Percentiles rank a stretch among this genome's conserved stretches.
phyloP scores from a whole-genome alignment of 129 eudicot species.

The Escallonia rubra region DNA sequence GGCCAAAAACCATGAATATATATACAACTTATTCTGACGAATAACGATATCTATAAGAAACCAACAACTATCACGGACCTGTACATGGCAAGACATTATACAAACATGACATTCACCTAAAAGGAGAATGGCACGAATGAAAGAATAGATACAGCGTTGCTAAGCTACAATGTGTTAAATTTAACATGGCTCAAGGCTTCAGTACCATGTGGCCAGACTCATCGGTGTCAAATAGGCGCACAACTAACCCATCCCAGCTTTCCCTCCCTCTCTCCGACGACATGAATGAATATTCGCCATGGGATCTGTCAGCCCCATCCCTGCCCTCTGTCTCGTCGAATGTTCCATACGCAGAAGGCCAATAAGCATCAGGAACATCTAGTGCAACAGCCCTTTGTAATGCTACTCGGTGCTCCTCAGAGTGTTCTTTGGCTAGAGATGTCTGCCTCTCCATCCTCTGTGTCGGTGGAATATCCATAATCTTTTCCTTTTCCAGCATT shows the following conservation, averaged over 20 bases:
- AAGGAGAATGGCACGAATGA: too few relatives aligned
- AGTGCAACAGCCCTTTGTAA: conserved; percentile 67
- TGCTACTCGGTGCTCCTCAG: conserved; percentile 64
- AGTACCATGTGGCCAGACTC: conserved; percentile 47
- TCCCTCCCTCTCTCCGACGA: conserved; percentile 29
- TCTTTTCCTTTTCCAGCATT: conserved; percentile 61
- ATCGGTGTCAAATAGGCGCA: conserved; percentile 41
- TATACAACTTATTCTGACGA: too few relatives aligned
- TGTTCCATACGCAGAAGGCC: conserved; percentile 80
- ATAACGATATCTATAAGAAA: too few relatives aligned
- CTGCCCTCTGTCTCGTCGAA: conserved; percentile 39
- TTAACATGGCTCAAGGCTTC: conserved; percentile 14
- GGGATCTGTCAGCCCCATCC: conserved; percentile 25
- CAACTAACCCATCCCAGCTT: conserved; percentile 47
- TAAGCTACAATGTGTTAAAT: background rate
- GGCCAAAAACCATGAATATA: too few relatives aligned
- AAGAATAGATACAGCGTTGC: too few relatives aligned
- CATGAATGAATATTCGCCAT: conserved; percentile 12
- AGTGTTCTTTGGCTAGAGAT: conserved; percentile 69
- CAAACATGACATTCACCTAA: too few relatives aligned
- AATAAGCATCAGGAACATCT: conserved; percentile 64
- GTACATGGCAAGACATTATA: too few relatives aligned
- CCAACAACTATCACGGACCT: too few relatives aligned
- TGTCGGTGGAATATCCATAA: conserved; percentile 61
- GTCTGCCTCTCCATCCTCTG: conserved; percentile 80